A percentile compares a stretch with the other conserved stretches of the same genome.
phyloP scores from a whole-genome alignment of 352 stramenopile genomes.

The Phytophthora pini region DNA sequence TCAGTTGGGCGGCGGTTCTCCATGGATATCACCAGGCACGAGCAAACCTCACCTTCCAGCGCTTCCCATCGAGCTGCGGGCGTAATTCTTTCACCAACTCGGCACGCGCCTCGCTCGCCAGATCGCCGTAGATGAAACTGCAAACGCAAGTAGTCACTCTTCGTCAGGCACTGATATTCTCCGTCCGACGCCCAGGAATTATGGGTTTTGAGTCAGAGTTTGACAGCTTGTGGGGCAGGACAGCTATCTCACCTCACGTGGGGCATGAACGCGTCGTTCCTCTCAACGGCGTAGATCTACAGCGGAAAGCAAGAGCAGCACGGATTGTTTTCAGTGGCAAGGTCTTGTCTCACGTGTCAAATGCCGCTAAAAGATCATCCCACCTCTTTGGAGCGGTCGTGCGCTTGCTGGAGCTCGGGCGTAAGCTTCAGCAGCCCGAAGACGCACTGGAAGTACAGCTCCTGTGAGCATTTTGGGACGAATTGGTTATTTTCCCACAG shows the following conservation, averaged over 20 bases:
- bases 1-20: too few species aligned
- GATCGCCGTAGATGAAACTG: constrained; percentile 70
- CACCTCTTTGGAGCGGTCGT: constrained; percentile 52
- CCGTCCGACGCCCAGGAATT: background rate
- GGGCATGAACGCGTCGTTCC: constrained; percentile 61
- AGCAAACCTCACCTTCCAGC: too few species aligned
- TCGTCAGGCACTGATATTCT: constrained; percentile 7
- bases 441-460: constrained; percentile 76
- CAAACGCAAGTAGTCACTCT: constrained; percentile 11
- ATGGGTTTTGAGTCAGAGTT: too few species aligned
- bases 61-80: too few species aligned
- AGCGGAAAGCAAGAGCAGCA: background rate
- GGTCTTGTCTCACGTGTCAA: too few species aligned
- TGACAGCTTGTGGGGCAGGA: too few species aligned
- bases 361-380: background rate
- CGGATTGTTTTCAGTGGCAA: background rate
- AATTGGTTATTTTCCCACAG: too few species aligned
- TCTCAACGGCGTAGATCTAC: constrained; percentile 47
- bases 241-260: constrained; percentile 56
- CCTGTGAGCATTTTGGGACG: background rate
- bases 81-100: constrained; percentile 45
- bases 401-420: constrained; percentile 40
- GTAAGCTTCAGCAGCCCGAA: constrained; percentile 58
- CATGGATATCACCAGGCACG: too few species aligned
- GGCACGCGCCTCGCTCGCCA: constrained; percentile 36